Percentiles rank a stretch among this genome's conserved stretches.
These are phyloP conservation scores for Paecilomyces niveus DNA, from an alignment of 2,329 filamentous ascomycete genomes.

Conservation along the genomic window DNA sequence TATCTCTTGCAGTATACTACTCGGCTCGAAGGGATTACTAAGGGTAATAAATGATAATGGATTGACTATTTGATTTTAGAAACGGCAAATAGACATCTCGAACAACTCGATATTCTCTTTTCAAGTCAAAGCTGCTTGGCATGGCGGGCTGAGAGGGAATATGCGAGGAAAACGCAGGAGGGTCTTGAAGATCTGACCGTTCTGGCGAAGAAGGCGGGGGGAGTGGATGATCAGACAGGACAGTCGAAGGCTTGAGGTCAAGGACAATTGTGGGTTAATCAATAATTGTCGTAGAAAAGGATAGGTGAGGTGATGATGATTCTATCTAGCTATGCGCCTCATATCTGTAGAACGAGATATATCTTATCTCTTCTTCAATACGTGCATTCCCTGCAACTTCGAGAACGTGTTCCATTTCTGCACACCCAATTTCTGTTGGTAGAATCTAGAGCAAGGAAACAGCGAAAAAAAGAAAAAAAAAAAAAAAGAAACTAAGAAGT, in stretches of 20 bases:
- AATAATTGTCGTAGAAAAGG: too few species aligned
- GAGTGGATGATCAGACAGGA: not conserved
- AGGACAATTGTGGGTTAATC: not conserved
- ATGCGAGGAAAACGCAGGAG: not conserved
- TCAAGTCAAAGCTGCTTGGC: constrained; percentile 16
- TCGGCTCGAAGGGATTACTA: not conserved
- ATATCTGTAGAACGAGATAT: too few species aligned
- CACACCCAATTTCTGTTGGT: not conserved
- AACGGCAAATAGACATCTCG: constrained; percentile 18
- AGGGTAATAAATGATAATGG: too few species aligned
- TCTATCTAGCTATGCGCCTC: too few species aligned
- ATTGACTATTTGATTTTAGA: constrained; percentile 6
- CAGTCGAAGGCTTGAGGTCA: not conserved
- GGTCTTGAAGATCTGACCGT: not conserved
- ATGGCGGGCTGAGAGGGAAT: constrained; percentile 14
- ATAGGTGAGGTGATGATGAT: too few species aligned
- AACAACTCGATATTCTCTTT: constrained; percentile 19
- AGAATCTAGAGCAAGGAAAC: not conserved
- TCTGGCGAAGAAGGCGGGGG: not conserved
- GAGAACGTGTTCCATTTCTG: not conserved
- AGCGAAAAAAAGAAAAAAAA: not conserved
- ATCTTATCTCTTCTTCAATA: not conserved
- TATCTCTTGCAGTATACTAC: not conserved
- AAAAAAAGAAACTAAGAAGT: not conserved
- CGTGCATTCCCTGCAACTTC: not conserved